Percentiles rank a stretch among this genome's conserved stretches.
Evolutionary conservation across 2,329 filamentous ascomycete species (phyloP).

Genomic region (Scedosporium aurantiacum): DNA sequence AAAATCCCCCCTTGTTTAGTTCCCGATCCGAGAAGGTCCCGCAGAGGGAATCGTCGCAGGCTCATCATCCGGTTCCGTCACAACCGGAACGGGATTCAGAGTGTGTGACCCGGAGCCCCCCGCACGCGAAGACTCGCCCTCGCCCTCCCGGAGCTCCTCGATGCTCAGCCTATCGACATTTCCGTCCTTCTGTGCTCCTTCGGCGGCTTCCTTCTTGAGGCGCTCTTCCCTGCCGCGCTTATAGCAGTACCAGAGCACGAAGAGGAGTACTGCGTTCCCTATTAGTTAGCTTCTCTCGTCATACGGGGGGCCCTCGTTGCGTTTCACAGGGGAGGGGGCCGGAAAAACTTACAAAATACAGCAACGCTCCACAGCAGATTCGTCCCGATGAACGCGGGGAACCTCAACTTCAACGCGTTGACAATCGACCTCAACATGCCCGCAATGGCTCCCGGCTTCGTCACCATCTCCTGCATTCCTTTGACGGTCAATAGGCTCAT

Average conservation of each 20-base stretch:
- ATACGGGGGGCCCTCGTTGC: no score
- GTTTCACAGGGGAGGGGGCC: not conserved
- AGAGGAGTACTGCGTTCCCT: conserved; percentile 57
- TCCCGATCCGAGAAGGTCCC: not conserved
- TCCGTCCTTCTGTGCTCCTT: conserved; percentile 10
- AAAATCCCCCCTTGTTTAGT: not conserved
- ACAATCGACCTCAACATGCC: conserved; percentile 83
- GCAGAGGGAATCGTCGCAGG: not conserved
- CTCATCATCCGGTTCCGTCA: conserved; percentile 1
- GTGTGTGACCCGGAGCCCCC: not conserved
- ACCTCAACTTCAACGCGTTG: conserved; percentile 73
- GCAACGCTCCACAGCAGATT: conserved; percentile 87
- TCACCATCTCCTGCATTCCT: conserved; percentile 67
- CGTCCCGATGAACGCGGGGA: conserved; percentile 83
- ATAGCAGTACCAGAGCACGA: conserved; percentile 96
- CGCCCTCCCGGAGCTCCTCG: not conserved
- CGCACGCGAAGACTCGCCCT: not conserved
- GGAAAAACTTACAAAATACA: conserved; percentile 61
- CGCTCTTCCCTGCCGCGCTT: conserved; percentile 84
- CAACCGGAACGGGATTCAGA: not conserved
- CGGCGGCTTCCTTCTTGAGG: conserved; percentile 48
- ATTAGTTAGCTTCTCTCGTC: not conserved
- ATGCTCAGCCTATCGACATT: conserved; percentile 29
- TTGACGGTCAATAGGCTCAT: conserved; percentile 58
- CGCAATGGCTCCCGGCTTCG: conserved; percentile 77